Evolutionary conservation across 192 early-diverging fungal genomes (phyloP), one percentile per base, ranked within the genome.

Genomic region (Borealophlyctis nickersoniae): DNA sequence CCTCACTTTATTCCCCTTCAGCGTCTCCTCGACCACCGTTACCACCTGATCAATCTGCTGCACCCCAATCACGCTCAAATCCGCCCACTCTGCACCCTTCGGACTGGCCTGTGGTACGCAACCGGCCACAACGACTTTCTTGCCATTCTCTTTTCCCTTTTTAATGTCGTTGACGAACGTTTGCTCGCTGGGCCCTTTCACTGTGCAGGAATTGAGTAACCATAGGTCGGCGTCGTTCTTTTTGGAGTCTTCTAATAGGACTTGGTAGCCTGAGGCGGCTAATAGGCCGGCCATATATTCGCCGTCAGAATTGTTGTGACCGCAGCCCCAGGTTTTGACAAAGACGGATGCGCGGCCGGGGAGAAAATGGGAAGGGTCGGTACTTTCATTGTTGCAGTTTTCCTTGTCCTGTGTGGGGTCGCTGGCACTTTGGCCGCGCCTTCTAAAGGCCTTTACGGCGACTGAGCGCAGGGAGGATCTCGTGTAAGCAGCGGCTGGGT

Each of bases 181-280:
- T 55, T 74, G 68, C 64, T 85, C 81, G 30, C 73, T 76, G 13
- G 83, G 83, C 24, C 76, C 78, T 63, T 85, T 85, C 22, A 85
- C 83, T 13, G 83, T 80, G 69, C 83, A 85, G 14, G 78, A 81
- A 64, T 85, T 85, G 16, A 85, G 72, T n/a, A 85, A 58, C 83
- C 83, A 85, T 49, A 85, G 34, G 59, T 85, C 77, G 19, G 81
- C 76, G 24, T 69, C 54, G 5, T 68, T 64, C 36, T 60, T 58
- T 45, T 67, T 36, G 13, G 65, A 34, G 60, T 75, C 66, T 56
- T 81, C 77, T 22, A 85, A 64, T 2, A 80, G 27, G 4, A 85
- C 66, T 28, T 31, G 39, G 62, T 85, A 84, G 34, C 83, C 83
- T 28, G 81, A 57, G 13, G 69, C 63, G 0, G 72, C 70, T 4